These are phyloP conservation scores for Artemisia annua DNA, from an alignment of 129 eudicot genomes.

Conservation along the genomic window DNA sequence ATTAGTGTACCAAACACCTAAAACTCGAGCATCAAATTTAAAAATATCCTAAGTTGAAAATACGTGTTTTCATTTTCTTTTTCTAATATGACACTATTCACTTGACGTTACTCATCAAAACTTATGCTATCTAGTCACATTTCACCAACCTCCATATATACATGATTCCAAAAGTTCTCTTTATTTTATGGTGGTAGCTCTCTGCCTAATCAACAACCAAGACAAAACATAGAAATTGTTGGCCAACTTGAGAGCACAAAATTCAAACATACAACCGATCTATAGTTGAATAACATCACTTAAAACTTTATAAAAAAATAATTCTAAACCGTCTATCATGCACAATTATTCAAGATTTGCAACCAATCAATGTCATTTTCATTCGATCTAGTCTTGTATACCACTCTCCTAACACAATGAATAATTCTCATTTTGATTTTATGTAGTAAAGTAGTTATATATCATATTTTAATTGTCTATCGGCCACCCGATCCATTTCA, in stretches of 20 bases:
- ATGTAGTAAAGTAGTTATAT: neutral
- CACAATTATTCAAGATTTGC: slow-evolving; percentile 23
- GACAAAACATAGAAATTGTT: slow-evolving; percentile 29
- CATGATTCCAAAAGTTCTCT: slow-evolving; percentile 9
- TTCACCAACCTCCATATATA: slow-evolving; percentile 14
- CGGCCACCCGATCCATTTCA: slow-evolving; percentile 4
- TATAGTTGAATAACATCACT: slow-evolving; percentile 32
- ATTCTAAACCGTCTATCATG: slow-evolving; percentile 30
- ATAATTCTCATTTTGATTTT: slow-evolving; percentile 9
- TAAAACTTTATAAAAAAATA: neutral
- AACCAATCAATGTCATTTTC: slow-evolving; percentile 37
- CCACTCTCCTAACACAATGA: slow-evolving; percentile 21
- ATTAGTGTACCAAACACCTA: no score
- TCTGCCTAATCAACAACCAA: slow-evolving; percentile 15
- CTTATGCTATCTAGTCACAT: neutral
- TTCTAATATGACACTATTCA: neutral
- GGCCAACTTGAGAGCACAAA: slow-evolving; percentile 31
- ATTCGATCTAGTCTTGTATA: slow-evolving; percentile 21
- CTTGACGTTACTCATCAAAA: neutral
- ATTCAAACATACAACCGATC: slow-evolving; percentile 36
- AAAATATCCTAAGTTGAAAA: no score
- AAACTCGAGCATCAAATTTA: no score
- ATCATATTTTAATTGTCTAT: neutral
- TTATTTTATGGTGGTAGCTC: neutral
- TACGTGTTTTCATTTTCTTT: no score